These are phyloP conservation scores for Zygnema circumcarinatum DNA, from an alignment of 139 green algal species.

Conservation along the genomic window DNA sequence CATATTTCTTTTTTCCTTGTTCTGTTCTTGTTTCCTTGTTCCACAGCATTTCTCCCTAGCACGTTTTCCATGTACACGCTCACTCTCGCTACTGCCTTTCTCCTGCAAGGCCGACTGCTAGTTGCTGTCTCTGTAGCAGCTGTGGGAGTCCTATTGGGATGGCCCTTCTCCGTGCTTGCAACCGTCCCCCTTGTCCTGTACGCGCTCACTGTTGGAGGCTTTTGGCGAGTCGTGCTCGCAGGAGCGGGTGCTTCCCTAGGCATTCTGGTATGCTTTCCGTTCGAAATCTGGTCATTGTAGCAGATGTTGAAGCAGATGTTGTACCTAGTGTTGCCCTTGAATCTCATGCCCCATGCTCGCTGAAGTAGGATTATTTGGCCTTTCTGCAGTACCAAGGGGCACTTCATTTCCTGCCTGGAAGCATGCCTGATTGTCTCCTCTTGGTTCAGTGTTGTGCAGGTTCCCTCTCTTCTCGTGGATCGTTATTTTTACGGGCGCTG, in stretches of 20 bases:
- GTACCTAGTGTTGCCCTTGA: background rate
- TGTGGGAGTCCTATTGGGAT: slow-evolving; percentile 78
- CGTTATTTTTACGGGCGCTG: slow-evolving; percentile 56
- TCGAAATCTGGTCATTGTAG: background rate
- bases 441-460: background rate
- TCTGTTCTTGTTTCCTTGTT: slow-evolving; percentile 16
- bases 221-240: background rate
- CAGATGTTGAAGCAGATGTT: background rate
- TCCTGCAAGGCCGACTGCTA: slow-evolving; percentile 56
- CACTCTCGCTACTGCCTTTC: slow-evolving; percentile 68
- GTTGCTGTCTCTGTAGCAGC: slow-evolving; percentile 64
- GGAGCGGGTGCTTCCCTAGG: slow-evolving; percentile 9
- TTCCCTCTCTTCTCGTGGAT: slow-evolving; percentile 33
- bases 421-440: background rate
- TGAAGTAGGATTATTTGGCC: no score
- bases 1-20: no score
- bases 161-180: slow-evolving; percentile 74
- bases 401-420: no score
- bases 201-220: slow-evolving; percentile 33
- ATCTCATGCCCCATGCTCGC: no score
- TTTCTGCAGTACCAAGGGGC: no score
- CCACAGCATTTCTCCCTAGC: slow-evolving; percentile 73
- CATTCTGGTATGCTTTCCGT: slow-evolving; percentile 46
- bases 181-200: slow-evolving; percentile 71
- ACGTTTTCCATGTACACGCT: slow-evolving; percentile 82